Evolutionary conservation across 176 grass and related monocot species (phyloP).

Genomic region (Miscanthus lutarioriparius): DNA sequence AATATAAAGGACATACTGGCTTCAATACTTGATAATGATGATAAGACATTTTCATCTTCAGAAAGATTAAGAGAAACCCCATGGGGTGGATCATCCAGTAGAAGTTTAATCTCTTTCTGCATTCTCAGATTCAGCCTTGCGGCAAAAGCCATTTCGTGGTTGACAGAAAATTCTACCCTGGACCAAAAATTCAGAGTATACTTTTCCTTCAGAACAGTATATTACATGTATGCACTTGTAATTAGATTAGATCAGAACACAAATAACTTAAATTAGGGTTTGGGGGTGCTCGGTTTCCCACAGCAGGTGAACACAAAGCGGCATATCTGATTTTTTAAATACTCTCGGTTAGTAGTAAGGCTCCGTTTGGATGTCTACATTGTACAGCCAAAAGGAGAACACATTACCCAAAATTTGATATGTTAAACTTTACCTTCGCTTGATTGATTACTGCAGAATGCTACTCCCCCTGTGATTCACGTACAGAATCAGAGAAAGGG

Average conservation of each 20-base stretch:
- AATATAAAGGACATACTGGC: slow-evolving; percentile 53
- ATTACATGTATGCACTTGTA: background rate
- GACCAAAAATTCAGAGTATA: background rate
- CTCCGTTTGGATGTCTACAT: too few relatives aligned
- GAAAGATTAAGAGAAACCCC: slow-evolving; percentile 77
- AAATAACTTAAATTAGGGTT: background rate
- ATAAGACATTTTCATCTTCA: slow-evolving; percentile 43
- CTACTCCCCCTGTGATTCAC: too few relatives aligned
- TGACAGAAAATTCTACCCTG: slow-evolving; percentile 14
- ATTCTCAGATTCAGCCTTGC: slow-evolving; percentile 72
- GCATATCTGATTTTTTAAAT: too few relatives aligned
- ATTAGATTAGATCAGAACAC: background rate
- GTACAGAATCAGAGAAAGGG: too few relatives aligned
- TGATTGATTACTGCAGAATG: too few relatives aligned
- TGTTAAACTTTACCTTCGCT: too few relatives aligned
- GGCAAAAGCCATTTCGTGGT: slow-evolving; percentile 65
- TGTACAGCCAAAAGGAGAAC: too few relatives aligned
- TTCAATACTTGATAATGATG: slow-evolving; percentile 60
- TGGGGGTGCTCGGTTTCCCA: background rate
- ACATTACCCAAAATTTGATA: too few relatives aligned
- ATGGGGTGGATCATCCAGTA: slow-evolving; percentile 70
- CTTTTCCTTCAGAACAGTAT: background rate
- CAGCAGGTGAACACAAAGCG: background rate
- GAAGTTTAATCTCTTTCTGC: slow-evolving; percentile 91
- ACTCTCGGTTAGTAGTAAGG: too few relatives aligned